Evolutionary conservation across 257 asterid species (phyloP).

Genomic region (Orobanche coerulescens): DNA sequence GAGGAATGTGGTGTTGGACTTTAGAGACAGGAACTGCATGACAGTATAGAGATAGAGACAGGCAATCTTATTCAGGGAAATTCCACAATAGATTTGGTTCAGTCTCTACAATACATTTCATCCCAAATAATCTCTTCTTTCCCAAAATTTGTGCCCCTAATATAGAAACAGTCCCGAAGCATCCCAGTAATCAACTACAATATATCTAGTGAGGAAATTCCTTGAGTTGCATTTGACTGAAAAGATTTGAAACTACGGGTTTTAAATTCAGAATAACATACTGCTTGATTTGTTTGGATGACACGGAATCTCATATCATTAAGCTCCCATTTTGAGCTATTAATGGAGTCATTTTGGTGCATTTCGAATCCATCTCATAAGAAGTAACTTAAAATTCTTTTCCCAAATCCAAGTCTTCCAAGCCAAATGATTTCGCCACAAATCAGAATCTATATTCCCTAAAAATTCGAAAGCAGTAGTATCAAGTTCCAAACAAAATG

Average conservation of each 20-base stretch:
- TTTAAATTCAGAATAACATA: too few species aligned
- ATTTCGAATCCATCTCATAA: too few species aligned
- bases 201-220: neutral
- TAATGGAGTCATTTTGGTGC: too few species aligned
- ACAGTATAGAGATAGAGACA: neutral
- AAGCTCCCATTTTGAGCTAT: too few species aligned
- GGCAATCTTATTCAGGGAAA: neutral
- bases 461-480: neutral
- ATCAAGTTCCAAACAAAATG: constrained; percentile 5
- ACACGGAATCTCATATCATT: too few species aligned
- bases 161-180: neutral
- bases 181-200: too few species aligned
- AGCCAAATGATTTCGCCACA: too few species aligned
- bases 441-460: neutral
- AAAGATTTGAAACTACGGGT: too few species aligned
- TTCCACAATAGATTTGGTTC: neutral
- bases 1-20: neutral
- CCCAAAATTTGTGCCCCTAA: neutral
- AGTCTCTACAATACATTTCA: neutral
- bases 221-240: too few species aligned
- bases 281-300: too few species aligned
- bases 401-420: too few species aligned
- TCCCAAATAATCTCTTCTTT: neutral
- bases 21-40: neutral
- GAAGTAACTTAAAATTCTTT: neutral